Evolutionary conservation across 208 protist genomes (phyloP).

Genomic region (Leptomonas pyrrhocoris): DNA sequence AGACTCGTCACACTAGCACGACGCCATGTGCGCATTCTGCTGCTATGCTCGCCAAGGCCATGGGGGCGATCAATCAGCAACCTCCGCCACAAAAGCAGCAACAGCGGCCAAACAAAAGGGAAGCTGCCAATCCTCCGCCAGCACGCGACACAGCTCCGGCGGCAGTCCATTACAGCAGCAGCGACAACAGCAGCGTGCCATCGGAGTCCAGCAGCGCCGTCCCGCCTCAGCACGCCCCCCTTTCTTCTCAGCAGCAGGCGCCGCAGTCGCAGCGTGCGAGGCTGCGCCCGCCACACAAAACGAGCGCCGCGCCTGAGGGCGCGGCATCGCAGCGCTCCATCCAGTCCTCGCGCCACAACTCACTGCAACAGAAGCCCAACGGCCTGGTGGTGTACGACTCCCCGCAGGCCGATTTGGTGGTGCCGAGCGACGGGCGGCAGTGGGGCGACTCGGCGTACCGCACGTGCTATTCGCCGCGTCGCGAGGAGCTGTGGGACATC

Average conservation of each 20-base stretch:
- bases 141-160: background rate
- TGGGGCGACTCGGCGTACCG: slow-evolving; percentile 33
- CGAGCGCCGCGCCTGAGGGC: background rate
- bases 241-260: background rate
- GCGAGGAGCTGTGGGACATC: slow-evolving; percentile 55
- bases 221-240: background rate
- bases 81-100: background rate
- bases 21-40: slow-evolving; percentile 30
- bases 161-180: background rate
- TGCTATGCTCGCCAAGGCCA: slow-evolving; percentile 19
- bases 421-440: slow-evolving; percentile 26
- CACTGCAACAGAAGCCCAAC: background rate
- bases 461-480: slow-evolving; percentile 32
- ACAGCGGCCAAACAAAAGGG: background rate
- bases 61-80: background rate
- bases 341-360: background rate
- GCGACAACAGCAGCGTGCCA: background rate
- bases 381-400: slow-evolving; percentile 7
- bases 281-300: background rate
- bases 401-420: slow-evolving; percentile 15
- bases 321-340: background rate
- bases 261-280: background rate
- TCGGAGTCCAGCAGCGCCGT: slow-evolving; percentile 13
- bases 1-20: slow-evolving; percentile 1
- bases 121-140: background rate